phyloP scores from a whole-genome alignment of 768 basidiomycete species.

The Boletellus emodensis region DNA sequence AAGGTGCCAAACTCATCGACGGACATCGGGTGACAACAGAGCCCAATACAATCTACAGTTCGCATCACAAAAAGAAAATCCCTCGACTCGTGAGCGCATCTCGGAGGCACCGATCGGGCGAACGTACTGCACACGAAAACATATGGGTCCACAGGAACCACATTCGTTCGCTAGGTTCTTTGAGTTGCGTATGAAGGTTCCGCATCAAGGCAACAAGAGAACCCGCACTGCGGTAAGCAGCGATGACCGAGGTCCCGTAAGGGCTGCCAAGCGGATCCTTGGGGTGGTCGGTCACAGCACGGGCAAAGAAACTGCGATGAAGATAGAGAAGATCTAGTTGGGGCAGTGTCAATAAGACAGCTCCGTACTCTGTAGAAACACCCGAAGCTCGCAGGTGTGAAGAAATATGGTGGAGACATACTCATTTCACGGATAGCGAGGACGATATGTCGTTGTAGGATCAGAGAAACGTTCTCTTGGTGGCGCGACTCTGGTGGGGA shows the following conservation, averaged over 20 bases:
- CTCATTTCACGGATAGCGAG: slow-evolving; percentile 68
- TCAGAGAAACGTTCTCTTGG: slow-evolving; percentile 38
- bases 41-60: slow-evolving; percentile 56
- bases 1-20: slow-evolving; percentile 74
- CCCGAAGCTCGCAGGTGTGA: not conserved
- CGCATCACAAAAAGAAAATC: slow-evolving; percentile 2
- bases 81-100: slow-evolving; percentile 11
- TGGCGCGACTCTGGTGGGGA: slow-evolving; percentile 40
- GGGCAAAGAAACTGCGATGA: slow-evolving; percentile 70
- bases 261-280: slow-evolving; percentile 71
- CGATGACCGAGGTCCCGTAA: slow-evolving; percentile 69
- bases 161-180: slow-evolving; percentile 59
- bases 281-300: slow-evolving; percentile 68
- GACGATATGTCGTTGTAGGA: slow-evolving; percentile 63
- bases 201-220: slow-evolving; percentile 68
- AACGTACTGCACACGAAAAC: slow-evolving; percentile 61
- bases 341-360: slow-evolving; percentile 14
- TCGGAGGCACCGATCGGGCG: slow-evolving; percentile 7
- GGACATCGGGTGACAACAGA: slow-evolving; percentile 76
- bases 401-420: slow-evolving; percentile 31
- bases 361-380: slow-evolving; percentile 1
- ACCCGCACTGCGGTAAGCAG: slow-evolving; percentile 69
- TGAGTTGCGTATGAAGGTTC: slow-evolving; percentile 60
- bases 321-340: slow-evolving; percentile 60
- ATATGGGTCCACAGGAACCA: slow-evolving; percentile 51